Evolutionary conservation across 2,329 filamentous ascomycete genomes (phyloP).

Genomic region (Trichoderma polysporum): DNA sequence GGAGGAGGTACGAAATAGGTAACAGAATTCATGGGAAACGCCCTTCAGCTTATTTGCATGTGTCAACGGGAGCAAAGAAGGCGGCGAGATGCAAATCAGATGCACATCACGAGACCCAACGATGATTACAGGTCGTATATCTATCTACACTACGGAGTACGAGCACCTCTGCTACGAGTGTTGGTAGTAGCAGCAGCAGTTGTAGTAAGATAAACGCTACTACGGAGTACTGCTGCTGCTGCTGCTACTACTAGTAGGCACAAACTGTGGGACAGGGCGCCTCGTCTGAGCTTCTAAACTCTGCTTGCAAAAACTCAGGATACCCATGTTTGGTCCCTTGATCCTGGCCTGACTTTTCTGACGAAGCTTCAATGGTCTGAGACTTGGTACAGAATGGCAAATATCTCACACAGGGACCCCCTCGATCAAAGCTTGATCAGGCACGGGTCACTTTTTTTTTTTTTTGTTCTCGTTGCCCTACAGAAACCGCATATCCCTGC

Average conservation of each 20-base stretch:
- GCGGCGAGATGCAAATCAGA: not conserved
- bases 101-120: not conserved
- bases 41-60: conserved; percentile 19
- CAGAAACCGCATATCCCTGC: not conserved
- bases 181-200: not conserved
- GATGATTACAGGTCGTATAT: no score
- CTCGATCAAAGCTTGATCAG: not conserved
- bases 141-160: no score
- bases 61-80: not conserved
- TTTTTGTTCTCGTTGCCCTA: not conserved
- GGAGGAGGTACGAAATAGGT: not conserved
- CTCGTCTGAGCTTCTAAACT: conserved; percentile 5
- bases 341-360: conserved; percentile 6
- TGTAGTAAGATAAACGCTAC: no score
- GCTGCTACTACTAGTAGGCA: not conserved
- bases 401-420: not conserved
- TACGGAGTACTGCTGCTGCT: not conserved
- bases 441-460: not conserved
- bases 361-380: conserved; percentile 17
- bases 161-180: no score
- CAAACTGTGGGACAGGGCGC: conserved; percentile 6
- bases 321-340: conserved; percentile 7
- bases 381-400: not conserved
- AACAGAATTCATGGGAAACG: not conserved
- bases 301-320: not conserved